Conservation (phyloP, 192 early-diverging fungal species). For the Chytriomyces sp. region DNA sequence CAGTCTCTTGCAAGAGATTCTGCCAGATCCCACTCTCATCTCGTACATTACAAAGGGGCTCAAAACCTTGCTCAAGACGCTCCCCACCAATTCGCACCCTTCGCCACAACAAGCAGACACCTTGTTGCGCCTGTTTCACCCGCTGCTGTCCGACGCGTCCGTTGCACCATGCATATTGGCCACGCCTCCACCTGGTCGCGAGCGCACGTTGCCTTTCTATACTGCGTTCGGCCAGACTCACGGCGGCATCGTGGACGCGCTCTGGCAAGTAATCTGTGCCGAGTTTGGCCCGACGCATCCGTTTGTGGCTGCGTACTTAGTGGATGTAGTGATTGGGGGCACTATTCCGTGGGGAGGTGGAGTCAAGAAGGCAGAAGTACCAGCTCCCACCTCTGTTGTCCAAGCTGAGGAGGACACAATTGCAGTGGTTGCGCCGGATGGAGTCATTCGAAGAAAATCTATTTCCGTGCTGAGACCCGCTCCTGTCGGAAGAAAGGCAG, state of each 20-base stretch:
- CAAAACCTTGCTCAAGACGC: background rate
- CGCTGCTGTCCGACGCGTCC: background rate
- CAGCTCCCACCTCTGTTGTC: background rate
- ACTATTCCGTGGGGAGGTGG: slow-evolving; percentile 7
- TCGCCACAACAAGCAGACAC: slow-evolving; percentile 4
- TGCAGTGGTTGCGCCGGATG: slow-evolving; percentile 13
- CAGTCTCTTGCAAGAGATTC: background rate
- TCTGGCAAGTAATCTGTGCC: slow-evolving; percentile 32
- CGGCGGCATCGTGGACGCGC: slow-evolving; percentile 7
- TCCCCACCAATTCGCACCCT: background rate
- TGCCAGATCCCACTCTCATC: background rate
- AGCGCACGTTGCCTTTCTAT: slow-evolving; percentile 15
- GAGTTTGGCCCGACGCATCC: slow-evolving; percentile 25
- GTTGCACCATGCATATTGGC: slow-evolving; percentile 1
- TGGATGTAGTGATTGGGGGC: slow-evolving; percentile 30
- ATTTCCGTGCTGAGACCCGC: background rate
- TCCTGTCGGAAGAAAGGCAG: background rate
- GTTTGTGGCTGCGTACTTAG: slow-evolving; percentile 26
- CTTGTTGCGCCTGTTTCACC: slow-evolving; percentile 3
- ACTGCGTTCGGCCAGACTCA: slow-evolving; percentile 14
- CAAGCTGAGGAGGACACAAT: slow-evolving; percentile 9
- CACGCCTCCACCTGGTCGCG: background rate
- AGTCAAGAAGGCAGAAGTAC: background rate
- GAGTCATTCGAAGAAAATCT: slow-evolving; percentile 25
- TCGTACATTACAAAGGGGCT: background rate